These are phyloP conservation scores for Penicillium sp. DNA, from an alignment of 2,329 filamentous ascomycete species.

Conservation along the genomic window DNA sequence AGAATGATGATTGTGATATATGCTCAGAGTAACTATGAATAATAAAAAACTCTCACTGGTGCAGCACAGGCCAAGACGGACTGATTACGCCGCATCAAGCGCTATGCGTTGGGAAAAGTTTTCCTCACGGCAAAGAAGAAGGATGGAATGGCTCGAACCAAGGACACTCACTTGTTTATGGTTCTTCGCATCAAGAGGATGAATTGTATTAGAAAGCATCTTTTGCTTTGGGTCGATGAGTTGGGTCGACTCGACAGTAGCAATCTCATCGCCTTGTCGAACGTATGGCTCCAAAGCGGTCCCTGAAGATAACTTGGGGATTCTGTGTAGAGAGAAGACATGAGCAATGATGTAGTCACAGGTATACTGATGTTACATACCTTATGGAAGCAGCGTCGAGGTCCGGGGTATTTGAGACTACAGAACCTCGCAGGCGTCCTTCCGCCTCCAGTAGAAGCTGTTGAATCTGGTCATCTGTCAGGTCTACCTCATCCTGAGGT, in stretches of 20 bases:
- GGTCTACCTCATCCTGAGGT: constrained; percentile 38
- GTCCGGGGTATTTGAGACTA: constrained; percentile 18
- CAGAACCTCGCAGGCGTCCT: constrained; percentile 48
- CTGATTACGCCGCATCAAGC: constrained; percentile 70
- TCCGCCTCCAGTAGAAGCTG: constrained; percentile 64
- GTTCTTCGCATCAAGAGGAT: constrained; percentile 40
- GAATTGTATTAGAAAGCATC: constrained; percentile 21
- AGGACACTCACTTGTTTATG: constrained; percentile 51
- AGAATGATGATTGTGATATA: constrained; percentile 15
- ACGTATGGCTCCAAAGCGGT: constrained; percentile 55
- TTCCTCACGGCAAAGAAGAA: constrained; percentile 66
- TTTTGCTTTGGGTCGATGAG: constrained; percentile 50
- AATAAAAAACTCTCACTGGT: constrained; percentile 63
- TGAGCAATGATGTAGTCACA: not conserved
- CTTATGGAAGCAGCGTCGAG: constrained; percentile 12
- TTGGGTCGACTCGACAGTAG: constrained; percentile 52
- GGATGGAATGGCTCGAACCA: constrained; percentile 9
- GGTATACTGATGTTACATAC: constrained; percentile 6
- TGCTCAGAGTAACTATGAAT: constrained; percentile 74
- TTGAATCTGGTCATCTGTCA: constrained; percentile 64
- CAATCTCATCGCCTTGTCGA: constrained; percentile 51
- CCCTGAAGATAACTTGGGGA: constrained; percentile 52
- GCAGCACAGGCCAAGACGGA: constrained; percentile 78
- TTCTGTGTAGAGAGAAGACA: constrained; percentile 28
- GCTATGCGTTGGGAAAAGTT: constrained; percentile 62